Conservation (phyloP, 495 filamentous ascomycete genomes). For the Cercophora scortea region DNA sequence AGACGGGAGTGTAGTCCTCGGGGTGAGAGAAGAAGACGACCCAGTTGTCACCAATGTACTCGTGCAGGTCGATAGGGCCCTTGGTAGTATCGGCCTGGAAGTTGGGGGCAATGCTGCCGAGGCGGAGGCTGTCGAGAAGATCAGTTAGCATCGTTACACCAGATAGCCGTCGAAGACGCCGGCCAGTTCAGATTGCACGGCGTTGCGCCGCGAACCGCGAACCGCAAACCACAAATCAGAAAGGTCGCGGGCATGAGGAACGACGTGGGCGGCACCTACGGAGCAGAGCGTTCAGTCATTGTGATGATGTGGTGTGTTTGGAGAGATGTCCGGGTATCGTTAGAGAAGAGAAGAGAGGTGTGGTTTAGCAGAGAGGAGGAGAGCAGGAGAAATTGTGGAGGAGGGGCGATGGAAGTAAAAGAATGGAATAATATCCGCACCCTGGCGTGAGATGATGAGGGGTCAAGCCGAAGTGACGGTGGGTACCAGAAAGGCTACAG, state of each 20-base stretch:
- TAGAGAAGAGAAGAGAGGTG: not conserved
- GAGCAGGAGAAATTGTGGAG: not conserved
- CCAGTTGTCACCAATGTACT: conserved; percentile 93
- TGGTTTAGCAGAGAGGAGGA: not conserved
- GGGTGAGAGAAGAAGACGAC: conserved; percentile 96
- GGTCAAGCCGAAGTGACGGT: not conserved
- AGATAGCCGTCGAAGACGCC: too few species aligned
- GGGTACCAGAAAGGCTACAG: not conserved
- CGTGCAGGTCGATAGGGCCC: conserved; percentile 92
- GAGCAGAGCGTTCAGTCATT: conserved; percentile 46
- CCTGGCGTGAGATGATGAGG: not conserved
- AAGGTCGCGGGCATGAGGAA: not conserved
- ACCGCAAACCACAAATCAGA: not conserved
- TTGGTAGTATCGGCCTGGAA: conserved; percentile 89
- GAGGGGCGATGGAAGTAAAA: not conserved
- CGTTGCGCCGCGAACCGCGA: too few species aligned
- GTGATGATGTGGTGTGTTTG: conserved; percentile 15
- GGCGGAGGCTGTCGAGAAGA: conserved; percentile 55
- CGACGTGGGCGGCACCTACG: conserved; percentile 31
- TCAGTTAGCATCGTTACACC: not conserved
- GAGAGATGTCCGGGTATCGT: conserved; percentile 5
- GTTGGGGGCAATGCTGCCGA: conserved; percentile 85
- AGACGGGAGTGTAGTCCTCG: conserved; percentile 89
- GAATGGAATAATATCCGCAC: not conserved
- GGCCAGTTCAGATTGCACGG: too few species aligned